Base-by-base conservation (phyloP, 225 moss, liverwort and hornwort species). In the Physcomitrium patens region DNA sequence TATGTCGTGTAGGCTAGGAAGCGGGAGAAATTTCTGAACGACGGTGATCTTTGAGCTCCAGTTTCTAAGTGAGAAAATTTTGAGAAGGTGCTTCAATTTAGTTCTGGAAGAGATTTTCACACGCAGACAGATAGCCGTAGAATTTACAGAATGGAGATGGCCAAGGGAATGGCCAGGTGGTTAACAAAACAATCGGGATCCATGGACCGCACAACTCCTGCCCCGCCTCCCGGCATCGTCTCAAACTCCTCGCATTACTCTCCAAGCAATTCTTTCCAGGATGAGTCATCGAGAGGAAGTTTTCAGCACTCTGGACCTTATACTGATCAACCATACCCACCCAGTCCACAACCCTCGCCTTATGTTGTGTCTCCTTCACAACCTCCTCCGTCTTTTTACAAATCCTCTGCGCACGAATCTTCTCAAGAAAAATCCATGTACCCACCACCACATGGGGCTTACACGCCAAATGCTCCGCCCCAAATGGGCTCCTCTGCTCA, bases 81-180 rank as follows among this genome's bases (percentile, higher is more conserved):
- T 26, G 19, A 47, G 9, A 3, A 2, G 19, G 12, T 44, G 62
- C 9, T 62, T 0, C 11, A 13, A 24, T 50, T 14, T 31, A 17
- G 18, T 28, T 6, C 14, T 24, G 19, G 66, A 20, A 77, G 63
- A 70, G 70, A 51, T 68, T 79, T 73, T 48, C 52, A 52, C 73
- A 26, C 61, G 46, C 19, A 37, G 31, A 7, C 31, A 4, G 31
- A 37, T 7, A 37, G 5, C 31, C 31, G 31, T 37, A 37, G 31
- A 37, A 37, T 4, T 37, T 37, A 4, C 31, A 37, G 31, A 42
- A 63, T 68, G 79, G 73, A 62, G 62, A 68, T 17, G 45, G 12
- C 42, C 54, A 37, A 42, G 60, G 79, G 68, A 48, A 10, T 54
- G 68, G 46, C 61, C 61, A 79, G 41, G 47, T 73, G 67, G 68